These are phyloP conservation scores for Coleophoma eucalyptorum DNA, from an alignment of 2,329 filamentous ascomycete genomes.

Conservation along the genomic window DNA sequence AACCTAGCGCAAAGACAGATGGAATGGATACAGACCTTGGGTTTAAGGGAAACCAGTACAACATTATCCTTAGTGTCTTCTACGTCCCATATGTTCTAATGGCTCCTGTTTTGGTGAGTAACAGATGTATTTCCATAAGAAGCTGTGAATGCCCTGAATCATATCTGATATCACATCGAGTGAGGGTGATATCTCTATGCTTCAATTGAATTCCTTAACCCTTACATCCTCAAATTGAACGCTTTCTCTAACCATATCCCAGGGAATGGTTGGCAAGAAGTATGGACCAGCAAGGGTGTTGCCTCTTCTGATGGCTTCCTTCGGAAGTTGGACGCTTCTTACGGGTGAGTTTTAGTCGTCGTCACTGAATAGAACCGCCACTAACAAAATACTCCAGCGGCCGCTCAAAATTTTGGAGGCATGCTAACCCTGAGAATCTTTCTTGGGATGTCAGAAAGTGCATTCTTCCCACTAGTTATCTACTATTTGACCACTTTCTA, in stretches of 20 bases:
- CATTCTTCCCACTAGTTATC: slow-evolving; percentile 65
- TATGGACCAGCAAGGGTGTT: slow-evolving; percentile 61
- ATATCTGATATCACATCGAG: no score
- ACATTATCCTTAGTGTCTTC: slow-evolving; percentile 67
- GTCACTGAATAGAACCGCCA: background rate
- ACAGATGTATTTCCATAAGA: background rate
- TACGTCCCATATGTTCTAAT: slow-evolving; percentile 72
- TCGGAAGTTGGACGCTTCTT: slow-evolving; percentile 59
- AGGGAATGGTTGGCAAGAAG: slow-evolving; percentile 61
- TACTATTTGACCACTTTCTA: slow-evolving; percentile 62
- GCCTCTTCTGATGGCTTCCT: slow-evolving; percentile 64
- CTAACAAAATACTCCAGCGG: slow-evolving; percentile 32
- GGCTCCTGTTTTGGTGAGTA: slow-evolving; percentile 52
- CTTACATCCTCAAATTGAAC: background rate
- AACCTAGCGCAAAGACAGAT: slow-evolving; percentile 51
- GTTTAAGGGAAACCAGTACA: slow-evolving; percentile 63
- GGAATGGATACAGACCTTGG: slow-evolving; percentile 42
- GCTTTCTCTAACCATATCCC: slow-evolving; percentile 21
- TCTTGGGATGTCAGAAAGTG: slow-evolving; percentile 53
- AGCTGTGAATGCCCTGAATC: no score
- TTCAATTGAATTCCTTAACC: no score
- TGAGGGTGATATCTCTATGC: no score
- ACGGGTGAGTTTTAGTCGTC: slow-evolving; percentile 27
- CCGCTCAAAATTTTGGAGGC: slow-evolving; percentile 56
- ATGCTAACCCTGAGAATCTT: slow-evolving; percentile 46